Conservation (phyloP, 1,139 yeast genomes). For the Pichia sp. region DNA sequence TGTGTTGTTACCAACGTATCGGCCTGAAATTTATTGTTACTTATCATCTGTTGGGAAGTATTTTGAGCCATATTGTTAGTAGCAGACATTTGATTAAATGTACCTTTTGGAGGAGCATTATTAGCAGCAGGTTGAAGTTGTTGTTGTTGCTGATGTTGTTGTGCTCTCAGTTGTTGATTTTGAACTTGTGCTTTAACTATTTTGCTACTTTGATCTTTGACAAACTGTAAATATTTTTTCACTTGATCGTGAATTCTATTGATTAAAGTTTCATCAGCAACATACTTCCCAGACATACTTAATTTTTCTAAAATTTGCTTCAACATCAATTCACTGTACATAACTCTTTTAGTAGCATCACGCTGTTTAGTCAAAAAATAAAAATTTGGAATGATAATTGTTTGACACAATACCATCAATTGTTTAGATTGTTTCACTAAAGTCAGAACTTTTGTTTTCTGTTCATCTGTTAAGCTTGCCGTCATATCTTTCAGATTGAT, state of each 20-base stretch:
- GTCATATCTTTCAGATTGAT: slow-evolving; percentile 64
- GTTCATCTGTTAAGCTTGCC: slow-evolving; percentile 50
- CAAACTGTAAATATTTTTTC: slow-evolving; percentile 67
- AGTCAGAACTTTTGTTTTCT: slow-evolving; percentile 57
- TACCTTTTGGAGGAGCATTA: slow-evolving; percentile 19
- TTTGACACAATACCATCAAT: slow-evolving; percentile 64
- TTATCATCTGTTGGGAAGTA: background rate
- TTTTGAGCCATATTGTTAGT: background rate
- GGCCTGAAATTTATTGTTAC: background rate
- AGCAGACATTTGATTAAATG: slow-evolving; percentile 7
- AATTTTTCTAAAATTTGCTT: slow-evolving; percentile 67
- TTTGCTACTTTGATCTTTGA: slow-evolving; percentile 42
- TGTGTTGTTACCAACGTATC: slow-evolving; percentile 1
- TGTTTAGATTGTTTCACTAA: slow-evolving; percentile 54
- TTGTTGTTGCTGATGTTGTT: slow-evolving; percentile 8
- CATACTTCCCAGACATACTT: slow-evolving; percentile 53
- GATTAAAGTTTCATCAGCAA: slow-evolving; percentile 63
- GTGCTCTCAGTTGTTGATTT: slow-evolving; percentile 10
- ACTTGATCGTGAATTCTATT: slow-evolving; percentile 68
- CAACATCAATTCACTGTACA: slow-evolving; percentile 75
- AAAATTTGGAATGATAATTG: slow-evolving; percentile 63
- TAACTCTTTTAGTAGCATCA: slow-evolving; percentile 67
- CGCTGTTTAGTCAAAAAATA: slow-evolving; percentile 66
- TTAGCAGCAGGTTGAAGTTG: slow-evolving; percentile 2
- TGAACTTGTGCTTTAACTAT: slow-evolving; percentile 33